Base-by-base conservation (phyloP, 352 stramenopile genomes). In the Phytophthora cactorum region DNA sequence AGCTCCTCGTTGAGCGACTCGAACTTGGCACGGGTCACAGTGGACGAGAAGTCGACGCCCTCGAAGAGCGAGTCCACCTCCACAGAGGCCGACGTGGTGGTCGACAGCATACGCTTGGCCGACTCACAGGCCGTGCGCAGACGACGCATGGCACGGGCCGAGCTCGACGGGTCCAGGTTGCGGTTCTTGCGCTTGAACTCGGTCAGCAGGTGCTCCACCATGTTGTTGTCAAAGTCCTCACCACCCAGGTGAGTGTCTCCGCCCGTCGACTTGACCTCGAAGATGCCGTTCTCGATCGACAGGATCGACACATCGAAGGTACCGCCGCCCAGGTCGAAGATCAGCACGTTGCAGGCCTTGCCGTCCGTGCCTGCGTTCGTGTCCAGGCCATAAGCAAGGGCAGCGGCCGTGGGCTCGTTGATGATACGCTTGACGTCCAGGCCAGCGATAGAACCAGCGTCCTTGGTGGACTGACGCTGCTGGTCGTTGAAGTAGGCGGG, bases 101-200 rank as follows among this genome's bases (percentile, higher is more conserved):
- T 91, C 8, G 93, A 98, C n/a, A 99, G 82, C 63, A 96, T 97
- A 56, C 94, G 89, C 91, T 99, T 99, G n/a, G 97, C 97, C 65
- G 96, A 95, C 86, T 99, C 97, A 86, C 96, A 99, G 29, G 95
- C 95, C 63, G 96, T 99, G 54, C 96, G 92, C 27, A 99, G 90
- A 88, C 96, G 92, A 66, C 95, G 92, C 75, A 98, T 93, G 54
- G 96, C 90, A 77, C 96, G 91, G 57, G 97, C 70, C 79, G 97
- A 97, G 14, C 69, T 63, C 8, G 69, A 91, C 38, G 98, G 89
- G 76, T 98, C 94, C 69, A 98, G 93, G 53, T 77, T 84, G 34
- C 79, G 72, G 82, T 92, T 90, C 83, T 97, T 95, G 57, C 85
- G 79, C 90, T 98, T 98, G 87, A 99, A 98, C 79, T 98, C 95